phyloP scores from a whole-genome alignment of 1,284 basidiomycete genomes.

The Boletus sp. region DNA sequence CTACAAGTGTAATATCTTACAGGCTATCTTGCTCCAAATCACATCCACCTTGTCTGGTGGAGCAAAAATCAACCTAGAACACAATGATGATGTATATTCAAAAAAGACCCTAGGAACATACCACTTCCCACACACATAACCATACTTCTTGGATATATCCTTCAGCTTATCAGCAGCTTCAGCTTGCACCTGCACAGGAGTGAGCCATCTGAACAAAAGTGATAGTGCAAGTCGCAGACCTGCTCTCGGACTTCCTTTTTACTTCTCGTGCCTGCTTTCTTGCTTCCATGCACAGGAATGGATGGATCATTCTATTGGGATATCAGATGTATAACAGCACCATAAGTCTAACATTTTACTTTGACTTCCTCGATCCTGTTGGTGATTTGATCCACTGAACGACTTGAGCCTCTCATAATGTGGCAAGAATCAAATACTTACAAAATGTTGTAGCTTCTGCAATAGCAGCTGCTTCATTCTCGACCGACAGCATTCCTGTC shows the following conservation, averaged over 20 bases:
- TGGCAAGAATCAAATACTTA: slow-evolving; percentile 31
- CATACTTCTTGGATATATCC: slow-evolving; percentile 50
- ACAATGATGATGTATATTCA: neutral
- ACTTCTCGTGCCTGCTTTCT: slow-evolving; percentile 65
- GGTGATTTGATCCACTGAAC: slow-evolving; percentile 53
- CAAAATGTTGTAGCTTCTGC: slow-evolving; percentile 46
- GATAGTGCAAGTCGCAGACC: slow-evolving; percentile 16
- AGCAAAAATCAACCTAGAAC: slow-evolving; percentile 58
- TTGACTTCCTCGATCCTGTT: slow-evolving; percentile 57
- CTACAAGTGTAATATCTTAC: slow-evolving; percentile 30
- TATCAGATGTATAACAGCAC: neutral
- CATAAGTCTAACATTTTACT: slow-evolving; percentile 31
- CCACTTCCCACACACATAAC: slow-evolving; percentile 65
- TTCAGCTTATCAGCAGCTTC: slow-evolving; percentile 55
- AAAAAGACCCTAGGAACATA: slow-evolving; percentile 22
- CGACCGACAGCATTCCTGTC: slow-evolving; percentile 29
- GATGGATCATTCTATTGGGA: slow-evolving; percentile 51
- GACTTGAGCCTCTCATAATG: neutral
- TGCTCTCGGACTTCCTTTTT: slow-evolving; percentile 72
- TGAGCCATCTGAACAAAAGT: neutral
- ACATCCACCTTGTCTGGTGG: slow-evolving; percentile 55
- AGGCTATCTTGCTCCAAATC: slow-evolving; percentile 56
- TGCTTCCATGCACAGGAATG: slow-evolving; percentile 62
- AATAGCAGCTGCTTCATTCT: slow-evolving; percentile 35
- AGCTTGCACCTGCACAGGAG: slow-evolving; percentile 45